phyloP scores from a whole-genome alignment of 352 stramenopile species.

The Globisporangium lucens region DNA sequence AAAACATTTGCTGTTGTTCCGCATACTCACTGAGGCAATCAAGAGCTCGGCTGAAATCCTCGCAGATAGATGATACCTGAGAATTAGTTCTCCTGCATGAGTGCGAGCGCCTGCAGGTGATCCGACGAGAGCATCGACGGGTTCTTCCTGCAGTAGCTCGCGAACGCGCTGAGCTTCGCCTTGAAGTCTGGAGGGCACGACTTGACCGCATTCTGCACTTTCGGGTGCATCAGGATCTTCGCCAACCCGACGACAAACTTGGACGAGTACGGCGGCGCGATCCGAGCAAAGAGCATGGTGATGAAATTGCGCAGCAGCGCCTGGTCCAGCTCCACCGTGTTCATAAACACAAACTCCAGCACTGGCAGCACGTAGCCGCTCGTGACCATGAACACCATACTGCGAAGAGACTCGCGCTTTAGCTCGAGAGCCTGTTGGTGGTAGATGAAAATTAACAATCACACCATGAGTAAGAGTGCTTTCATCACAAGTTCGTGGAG shows the following conservation, averaged over 20 bases:
- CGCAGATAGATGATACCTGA: too few species aligned
- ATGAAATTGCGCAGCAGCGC: conserved; percentile 84
- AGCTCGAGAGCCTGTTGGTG: conserved; percentile 59
- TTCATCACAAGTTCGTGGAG: background rate
- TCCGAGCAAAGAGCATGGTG: conserved; percentile 69
- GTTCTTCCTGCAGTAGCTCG: conserved; percentile 70
- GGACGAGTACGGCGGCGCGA: conserved; percentile 71
- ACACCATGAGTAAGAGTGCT: background rate
- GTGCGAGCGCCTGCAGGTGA: conserved; percentile 56
- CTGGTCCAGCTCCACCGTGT: conserved; percentile 80
- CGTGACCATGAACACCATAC: conserved; percentile 88
- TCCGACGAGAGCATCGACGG: conserved; percentile 49
- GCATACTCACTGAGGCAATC: too few species aligned
- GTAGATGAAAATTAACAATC: background rate
- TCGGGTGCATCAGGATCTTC: conserved; percentile 79
- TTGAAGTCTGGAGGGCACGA: conserved; percentile 77
- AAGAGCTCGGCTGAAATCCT: too few species aligned
- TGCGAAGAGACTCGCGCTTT: conserved; percentile 79
- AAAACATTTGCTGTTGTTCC: too few species aligned
- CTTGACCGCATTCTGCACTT: conserved; percentile 81
- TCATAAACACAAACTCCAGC: conserved; percentile 78
- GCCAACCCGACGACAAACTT: conserved; percentile 71
- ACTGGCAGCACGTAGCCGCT: conserved; percentile 83
- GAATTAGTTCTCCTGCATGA: conserved; percentile 37
- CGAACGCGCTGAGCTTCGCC: conserved; percentile 65